These are phyloP conservation scores for Hansenula sp. DNA, from an alignment of 1,139 yeast genomes.

Conservation along the genomic window DNA sequence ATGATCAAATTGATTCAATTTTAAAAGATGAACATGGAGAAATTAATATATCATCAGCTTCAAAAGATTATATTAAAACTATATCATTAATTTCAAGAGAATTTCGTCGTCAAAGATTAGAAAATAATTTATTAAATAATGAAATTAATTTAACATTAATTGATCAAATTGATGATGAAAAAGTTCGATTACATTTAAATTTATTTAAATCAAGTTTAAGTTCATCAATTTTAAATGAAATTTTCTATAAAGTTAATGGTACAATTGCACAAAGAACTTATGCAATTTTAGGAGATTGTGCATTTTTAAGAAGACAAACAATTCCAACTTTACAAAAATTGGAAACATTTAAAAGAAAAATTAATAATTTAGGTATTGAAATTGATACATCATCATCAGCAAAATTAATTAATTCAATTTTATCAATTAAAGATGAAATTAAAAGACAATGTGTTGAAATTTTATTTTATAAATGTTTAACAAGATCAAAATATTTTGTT, in stretches of 20 bases:
- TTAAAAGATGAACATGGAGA: constrained; percentile 24
- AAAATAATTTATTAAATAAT: constrained; percentile 42
- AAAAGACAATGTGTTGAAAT: constrained; percentile 77
- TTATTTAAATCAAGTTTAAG: constrained; percentile 63
- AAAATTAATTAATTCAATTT: constrained; percentile 66
- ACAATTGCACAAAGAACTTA: constrained; percentile 82
- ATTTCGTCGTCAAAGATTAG: constrained; percentile 68
- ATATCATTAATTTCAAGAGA: constrained; percentile 63
- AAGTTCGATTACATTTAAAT: constrained; percentile 65
- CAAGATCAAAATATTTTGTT: constrained; percentile 79
- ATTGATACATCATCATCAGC: constrained; percentile 76
- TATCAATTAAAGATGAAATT: constrained; percentile 57
- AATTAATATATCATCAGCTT: constrained; percentile 44
- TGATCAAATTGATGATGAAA: constrained; percentile 84
- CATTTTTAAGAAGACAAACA: constrained; percentile 84
- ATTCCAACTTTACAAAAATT: constrained; percentile 80
- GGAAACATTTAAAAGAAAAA: constrained; percentile 72
- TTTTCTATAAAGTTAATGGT: constrained; percentile 74
- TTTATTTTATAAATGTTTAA: constrained; percentile 73
- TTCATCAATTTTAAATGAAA: constrained; percentile 62
- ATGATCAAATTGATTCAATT: constrained; percentile 49
- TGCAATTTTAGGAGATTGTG: constrained; percentile 71
- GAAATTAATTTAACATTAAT: constrained; percentile 62
- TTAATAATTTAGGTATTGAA: constrained; percentile 58
- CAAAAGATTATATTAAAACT: constrained; percentile 63